phyloP scores from a whole-genome alignment of 768 basidiomycete species.

The Tulasnella sp. region DNA sequence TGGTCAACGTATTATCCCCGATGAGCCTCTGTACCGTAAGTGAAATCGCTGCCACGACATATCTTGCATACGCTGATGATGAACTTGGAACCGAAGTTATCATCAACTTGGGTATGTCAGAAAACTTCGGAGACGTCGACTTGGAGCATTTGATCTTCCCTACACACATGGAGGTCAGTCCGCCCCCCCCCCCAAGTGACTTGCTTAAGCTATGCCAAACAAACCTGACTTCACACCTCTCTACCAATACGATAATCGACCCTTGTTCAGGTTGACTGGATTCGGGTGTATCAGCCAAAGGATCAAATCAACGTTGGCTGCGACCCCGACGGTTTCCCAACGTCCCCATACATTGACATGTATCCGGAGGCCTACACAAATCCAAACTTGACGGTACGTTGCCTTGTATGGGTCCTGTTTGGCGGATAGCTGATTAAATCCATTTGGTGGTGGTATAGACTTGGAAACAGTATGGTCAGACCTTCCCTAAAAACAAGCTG shows the following conservation, averaged over 20 bases:
- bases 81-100: constrained; percentile 56
- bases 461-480: constrained; percentile 57
- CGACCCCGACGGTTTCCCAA: constrained; percentile 74
- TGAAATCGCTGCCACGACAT: neutral
- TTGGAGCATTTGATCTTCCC: constrained; percentile 11
- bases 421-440: neutral
- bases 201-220: neutral
- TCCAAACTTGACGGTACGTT: constrained; percentile 57
- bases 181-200: neutral
- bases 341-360: constrained; percentile 73
- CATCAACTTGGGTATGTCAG: constrained; percentile 78
- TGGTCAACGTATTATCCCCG: constrained; percentile 63
- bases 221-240: neutral
- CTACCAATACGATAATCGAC: constrained; percentile 44
- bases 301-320: constrained; percentile 75
- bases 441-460: neutral
- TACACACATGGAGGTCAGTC: neutral
- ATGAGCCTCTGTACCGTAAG: constrained; percentile 71
- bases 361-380: constrained; percentile 74
- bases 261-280: constrained; percentile 75
- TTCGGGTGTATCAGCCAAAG: constrained; percentile 83
- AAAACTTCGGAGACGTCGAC: constrained; percentile 64
- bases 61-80: neutral
- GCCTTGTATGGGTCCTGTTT: neutral
- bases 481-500: constrained; percentile 65